Percentiles rank a stretch among this genome's conserved stretches.
Conservation (phyloP, 2,329 filamentous ascomycete species). For the Colletotrichum limetticola region DNA sequence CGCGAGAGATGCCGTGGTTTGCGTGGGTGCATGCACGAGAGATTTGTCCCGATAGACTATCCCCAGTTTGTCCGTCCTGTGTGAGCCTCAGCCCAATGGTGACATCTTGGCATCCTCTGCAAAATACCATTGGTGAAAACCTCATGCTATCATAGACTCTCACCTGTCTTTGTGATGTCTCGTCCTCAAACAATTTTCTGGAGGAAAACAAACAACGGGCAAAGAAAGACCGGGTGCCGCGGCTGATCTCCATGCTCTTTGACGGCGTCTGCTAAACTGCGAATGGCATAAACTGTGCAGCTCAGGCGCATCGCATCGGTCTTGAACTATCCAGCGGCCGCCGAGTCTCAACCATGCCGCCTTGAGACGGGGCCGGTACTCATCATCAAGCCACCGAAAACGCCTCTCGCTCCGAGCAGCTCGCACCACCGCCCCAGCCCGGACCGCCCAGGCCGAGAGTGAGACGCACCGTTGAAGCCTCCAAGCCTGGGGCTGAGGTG, state of each 20-base stretch:
- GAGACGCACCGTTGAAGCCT: conserved; percentile 32
- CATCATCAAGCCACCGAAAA: conserved; percentile 19
- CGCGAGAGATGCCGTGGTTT: not conserved
- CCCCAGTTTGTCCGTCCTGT: conserved; percentile 13
- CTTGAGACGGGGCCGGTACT: not conserved
- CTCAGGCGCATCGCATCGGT: not conserved
- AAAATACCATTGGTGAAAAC: too few relatives aligned
- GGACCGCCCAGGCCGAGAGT: conserved; percentile 15
- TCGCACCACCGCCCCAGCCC: not conserved
- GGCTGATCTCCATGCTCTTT: not conserved
- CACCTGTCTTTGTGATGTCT: not conserved
- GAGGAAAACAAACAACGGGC: not conserved
- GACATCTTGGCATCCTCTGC: not conserved
- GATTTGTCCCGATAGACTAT: conserved; percentile 27
- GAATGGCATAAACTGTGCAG: not conserved
- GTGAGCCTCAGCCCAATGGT: conserved; percentile 21
- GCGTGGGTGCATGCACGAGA: conserved; percentile 20
- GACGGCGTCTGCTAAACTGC: not conserved
- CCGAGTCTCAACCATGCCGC: conserved; percentile 4
- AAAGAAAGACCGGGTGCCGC: not conserved
- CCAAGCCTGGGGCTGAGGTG: not conserved
- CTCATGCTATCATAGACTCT: not conserved
- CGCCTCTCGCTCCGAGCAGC: conserved; percentile 1
- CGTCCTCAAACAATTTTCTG: too few relatives aligned
- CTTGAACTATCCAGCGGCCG: conserved; percentile 1